phyloP scores from a whole-genome alignment of 352 stramenopile genomes.

The Globisporangium heterothallicum region DNA sequence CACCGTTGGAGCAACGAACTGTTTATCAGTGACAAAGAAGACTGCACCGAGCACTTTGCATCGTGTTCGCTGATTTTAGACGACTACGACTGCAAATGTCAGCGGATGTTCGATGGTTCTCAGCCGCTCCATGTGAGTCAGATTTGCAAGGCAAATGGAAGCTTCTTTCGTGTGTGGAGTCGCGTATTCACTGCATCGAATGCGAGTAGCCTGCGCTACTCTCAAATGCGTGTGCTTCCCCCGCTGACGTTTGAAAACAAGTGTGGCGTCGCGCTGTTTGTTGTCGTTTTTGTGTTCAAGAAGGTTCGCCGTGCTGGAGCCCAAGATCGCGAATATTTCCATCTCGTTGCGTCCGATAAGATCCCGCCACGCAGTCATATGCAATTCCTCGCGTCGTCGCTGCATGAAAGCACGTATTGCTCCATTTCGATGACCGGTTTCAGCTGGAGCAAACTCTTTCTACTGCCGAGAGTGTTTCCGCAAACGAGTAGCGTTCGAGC shows the following conservation, averaged over 20 bases:
- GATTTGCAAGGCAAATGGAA: slow-evolving; percentile 63
- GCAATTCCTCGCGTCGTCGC: slow-evolving; percentile 60
- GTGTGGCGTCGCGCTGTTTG: slow-evolving; percentile 57
- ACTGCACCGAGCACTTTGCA: slow-evolving; percentile 48
- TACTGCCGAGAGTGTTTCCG: slow-evolving; percentile 33
- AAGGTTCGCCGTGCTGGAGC: slow-evolving; percentile 51
- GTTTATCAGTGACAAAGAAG: slow-evolving; percentile 66
- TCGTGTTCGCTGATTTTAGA: slow-evolving; percentile 62
- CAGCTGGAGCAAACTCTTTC: slow-evolving; percentile 75
- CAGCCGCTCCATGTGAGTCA: slow-evolving; percentile 66
- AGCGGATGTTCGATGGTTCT: slow-evolving; percentile 75
- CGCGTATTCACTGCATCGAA: slow-evolving; percentile 64
- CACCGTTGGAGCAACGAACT: slow-evolving; percentile 83
- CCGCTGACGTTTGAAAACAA: slow-evolving; percentile 77
- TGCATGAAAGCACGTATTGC: slow-evolving; percentile 74
- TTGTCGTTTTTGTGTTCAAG: slow-evolving; percentile 79
- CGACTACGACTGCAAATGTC: slow-evolving; percentile 71
- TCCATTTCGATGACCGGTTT: slow-evolving; percentile 72
- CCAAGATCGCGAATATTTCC: slow-evolving; percentile 64
- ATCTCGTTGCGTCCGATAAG: slow-evolving; percentile 64
- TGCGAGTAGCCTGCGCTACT: slow-evolving; percentile 57
- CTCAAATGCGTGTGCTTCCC: slow-evolving; percentile 57
- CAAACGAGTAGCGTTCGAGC: slow-evolving; percentile 7
- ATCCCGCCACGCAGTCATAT: slow-evolving; percentile 38
- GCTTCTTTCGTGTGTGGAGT: slow-evolving; percentile 62